These are phyloP conservation scores for Metroxylon sagu DNA, from an alignment of 176 grass and related monocot genomes.

Conservation along the genomic window DNA sequence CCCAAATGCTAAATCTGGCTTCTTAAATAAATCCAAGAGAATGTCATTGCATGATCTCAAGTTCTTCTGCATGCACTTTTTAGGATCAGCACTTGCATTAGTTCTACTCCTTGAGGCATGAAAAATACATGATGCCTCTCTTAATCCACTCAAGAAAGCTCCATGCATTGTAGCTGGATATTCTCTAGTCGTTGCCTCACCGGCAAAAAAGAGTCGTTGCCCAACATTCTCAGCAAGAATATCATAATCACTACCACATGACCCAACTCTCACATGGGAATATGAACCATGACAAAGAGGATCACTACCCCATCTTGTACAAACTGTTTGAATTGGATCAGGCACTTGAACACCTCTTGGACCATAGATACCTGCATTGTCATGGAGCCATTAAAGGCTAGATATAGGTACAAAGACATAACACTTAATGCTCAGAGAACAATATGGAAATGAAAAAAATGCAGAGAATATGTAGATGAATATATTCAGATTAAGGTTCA, in stretches of 20 bases:
- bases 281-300: conserved; percentile 77
- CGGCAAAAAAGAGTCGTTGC: conserved; percentile 71
- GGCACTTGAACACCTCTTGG: conserved; percentile 72
- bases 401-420: conserved; percentile 1
- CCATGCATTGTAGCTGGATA: conserved; percentile 97
- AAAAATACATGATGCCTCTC: conserved; percentile 65
- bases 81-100: conserved; percentile 20
- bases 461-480: no score
- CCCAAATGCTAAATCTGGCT: conserved; percentile 71
- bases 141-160: conserved; percentile 83
- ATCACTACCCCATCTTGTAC: conserved; percentile 90
- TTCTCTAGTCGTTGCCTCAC: conserved; percentile 71
- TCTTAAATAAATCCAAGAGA: conserved; percentile 52
- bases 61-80: conserved; percentile 46
- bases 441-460: no score
- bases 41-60: conserved; percentile 17
- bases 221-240: conserved; percentile 63
- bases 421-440: not conserved
- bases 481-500: no score
- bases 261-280: conserved; percentile 88
- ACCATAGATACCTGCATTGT: conserved; percentile 65
- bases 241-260: conserved; percentile 80
- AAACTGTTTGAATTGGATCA: conserved; percentile 75
- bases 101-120: conserved; percentile 25
- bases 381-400: not conserved